Percentiles rank a stretch among this genome's conserved stretches.
These are phyloP conservation scores for Solanum okadae DNA, from an alignment of 257 asterid genomes.

Conservation along the genomic window DNA sequence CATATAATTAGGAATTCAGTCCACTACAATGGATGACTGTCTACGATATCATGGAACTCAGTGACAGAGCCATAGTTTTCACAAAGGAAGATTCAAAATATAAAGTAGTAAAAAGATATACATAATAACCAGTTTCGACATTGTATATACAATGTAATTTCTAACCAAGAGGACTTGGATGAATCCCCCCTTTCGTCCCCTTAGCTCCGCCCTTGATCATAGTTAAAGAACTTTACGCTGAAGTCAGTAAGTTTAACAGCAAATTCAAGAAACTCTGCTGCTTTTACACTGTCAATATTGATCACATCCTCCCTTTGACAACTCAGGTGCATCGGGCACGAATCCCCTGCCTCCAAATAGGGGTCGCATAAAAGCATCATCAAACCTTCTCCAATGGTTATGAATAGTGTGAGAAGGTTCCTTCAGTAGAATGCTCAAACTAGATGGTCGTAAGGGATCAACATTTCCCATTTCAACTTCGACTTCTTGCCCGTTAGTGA, in stretches of 20 bases:
- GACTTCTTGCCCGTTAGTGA: conserved; percentile 10
- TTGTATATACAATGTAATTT: neutral
- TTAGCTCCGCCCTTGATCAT: neutral
- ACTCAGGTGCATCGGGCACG: neutral
- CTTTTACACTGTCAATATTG: neutral
- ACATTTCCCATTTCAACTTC: conserved; percentile 1
- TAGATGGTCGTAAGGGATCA: conserved; percentile 9
- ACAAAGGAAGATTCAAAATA: neutral
- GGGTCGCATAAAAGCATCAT: conserved; percentile 51
- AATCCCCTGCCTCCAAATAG: conserved; percentile 60
- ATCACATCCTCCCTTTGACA: conserved; percentile 12
- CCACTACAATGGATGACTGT: neutral
- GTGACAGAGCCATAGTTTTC: neutral
- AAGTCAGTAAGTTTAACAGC: neutral
- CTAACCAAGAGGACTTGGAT: neutral
- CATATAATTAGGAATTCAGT: neutral
- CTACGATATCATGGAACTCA: neutral
- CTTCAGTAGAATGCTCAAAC: conserved; percentile 33
- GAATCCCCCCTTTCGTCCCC: neutral
- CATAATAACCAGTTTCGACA: accelerated
- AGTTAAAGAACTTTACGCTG: neutral
- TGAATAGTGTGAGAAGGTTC: conserved; percentile 45
- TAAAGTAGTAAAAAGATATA: neutral
- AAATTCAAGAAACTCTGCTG: neutral
- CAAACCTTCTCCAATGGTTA: conserved; percentile 54